Evolutionary conservation across 768 basidiomycete species (phyloP).

Genomic region (Lactarius quietus): DNA sequence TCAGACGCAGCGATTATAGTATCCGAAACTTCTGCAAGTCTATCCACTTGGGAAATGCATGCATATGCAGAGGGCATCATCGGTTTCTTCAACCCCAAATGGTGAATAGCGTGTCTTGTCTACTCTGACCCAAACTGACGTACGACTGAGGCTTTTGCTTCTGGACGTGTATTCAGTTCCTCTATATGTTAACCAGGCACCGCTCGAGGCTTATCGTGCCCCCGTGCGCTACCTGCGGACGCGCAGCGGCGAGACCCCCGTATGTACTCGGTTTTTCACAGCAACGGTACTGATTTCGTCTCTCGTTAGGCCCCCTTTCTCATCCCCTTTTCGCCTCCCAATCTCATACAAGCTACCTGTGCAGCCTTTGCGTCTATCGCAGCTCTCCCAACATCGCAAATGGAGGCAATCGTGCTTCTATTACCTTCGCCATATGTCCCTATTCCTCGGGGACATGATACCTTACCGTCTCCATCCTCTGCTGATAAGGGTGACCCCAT

Average conservation of each 20-base stretch:
- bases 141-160: slow-evolving; percentile 24
- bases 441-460: slow-evolving; percentile 5
- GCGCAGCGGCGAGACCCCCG: slow-evolving; percentile 9
- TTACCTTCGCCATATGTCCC: slow-evolving; percentile 23
- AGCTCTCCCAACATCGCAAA: slow-evolving; percentile 15
- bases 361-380: slow-evolving; percentile 28
- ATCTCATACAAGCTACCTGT: slow-evolving; percentile 29
- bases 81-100: slow-evolving; percentile 21
- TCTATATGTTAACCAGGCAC: slow-evolving; percentile 24
- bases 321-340: slow-evolving; percentile 27
- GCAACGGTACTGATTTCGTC: slow-evolving; percentile 2
- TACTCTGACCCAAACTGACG: slow-evolving; percentile 2
- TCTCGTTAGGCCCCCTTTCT: slow-evolving; percentile 8
- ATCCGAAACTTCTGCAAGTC: slow-evolving; percentile 22
- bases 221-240: slow-evolving; percentile 29
- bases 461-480: neutral
- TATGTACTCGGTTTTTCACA: slow-evolving; percentile 1
- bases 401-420: slow-evolving; percentile 22
- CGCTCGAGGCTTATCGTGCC: slow-evolving; percentile 18
- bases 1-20: slow-evolving; percentile 25
- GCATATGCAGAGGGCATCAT: slow-evolving; percentile 28
- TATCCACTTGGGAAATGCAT: slow-evolving; percentile 30
- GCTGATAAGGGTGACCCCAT: neutral
- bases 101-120: slow-evolving; percentile 16
- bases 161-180: slow-evolving; percentile 28